Percentiles rank a stretch among this genome's conserved stretches.
phyloP scores from a whole-genome alignment of 495 filamentous ascomycete species.

The Staphylotrichum tortipilum region DNA sequence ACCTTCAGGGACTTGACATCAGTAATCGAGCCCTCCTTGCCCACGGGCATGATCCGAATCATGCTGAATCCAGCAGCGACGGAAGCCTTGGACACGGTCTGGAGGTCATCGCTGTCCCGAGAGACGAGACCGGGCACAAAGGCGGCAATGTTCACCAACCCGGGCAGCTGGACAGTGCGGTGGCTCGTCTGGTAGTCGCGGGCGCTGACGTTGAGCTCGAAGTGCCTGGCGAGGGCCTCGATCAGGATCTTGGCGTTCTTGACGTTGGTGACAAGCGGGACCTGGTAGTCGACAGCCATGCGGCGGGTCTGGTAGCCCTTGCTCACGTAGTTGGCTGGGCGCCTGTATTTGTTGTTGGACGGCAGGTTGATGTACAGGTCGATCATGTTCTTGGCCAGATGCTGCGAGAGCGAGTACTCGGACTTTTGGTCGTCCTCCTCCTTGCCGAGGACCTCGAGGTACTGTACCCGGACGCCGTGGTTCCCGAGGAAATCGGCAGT shows the following conservation, averaged over 20 bases:
- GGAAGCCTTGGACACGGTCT: constrained; percentile 63
- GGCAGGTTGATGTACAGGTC: constrained; percentile 98
- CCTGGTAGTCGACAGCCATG: constrained; percentile 98
- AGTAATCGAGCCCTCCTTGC: constrained; percentile 62
- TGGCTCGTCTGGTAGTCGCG: constrained; percentile 87
- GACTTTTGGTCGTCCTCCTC: constrained; percentile 72
- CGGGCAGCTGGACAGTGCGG: constrained; percentile 64
- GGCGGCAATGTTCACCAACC: constrained; percentile 69
- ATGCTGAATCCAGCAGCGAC: constrained; percentile 74
- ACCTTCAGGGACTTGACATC: constrained; percentile 63
- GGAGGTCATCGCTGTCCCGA: constrained; percentile 58
- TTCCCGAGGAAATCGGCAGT: constrained; percentile 93
- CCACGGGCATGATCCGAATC: constrained; percentile 75
- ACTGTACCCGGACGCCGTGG: constrained; percentile 81
- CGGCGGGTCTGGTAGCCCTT: constrained; percentile 90
- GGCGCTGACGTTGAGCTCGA: constrained; percentile 67
- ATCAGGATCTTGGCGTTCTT: constrained; percentile 98
- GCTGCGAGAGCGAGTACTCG: constrained; percentile 91
- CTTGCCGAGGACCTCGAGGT: constrained; percentile 70
- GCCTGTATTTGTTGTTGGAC: constrained; percentile 90
- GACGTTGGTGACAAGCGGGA: constrained; percentile 93
- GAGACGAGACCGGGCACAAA: constrained; percentile 68
- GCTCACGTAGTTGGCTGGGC: constrained; percentile 96
- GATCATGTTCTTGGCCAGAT: constrained; percentile 92
- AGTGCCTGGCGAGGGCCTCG: constrained; percentile 85